Base-by-base conservation (phyloP, 1,284 basidiomycete species). In the Macrocystidia cucumis region DNA sequence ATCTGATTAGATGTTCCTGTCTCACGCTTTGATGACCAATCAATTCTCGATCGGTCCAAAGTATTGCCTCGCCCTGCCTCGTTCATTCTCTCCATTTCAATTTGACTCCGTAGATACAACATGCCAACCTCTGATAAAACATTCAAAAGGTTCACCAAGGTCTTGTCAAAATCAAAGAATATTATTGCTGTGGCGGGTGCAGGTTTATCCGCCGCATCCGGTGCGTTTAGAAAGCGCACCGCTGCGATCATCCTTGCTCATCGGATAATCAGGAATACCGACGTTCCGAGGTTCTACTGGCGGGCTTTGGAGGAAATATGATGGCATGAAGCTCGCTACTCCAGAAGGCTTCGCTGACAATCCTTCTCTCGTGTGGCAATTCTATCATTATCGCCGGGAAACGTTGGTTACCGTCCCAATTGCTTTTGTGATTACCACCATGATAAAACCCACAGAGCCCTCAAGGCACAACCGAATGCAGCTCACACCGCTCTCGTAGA, bases 341-440 rank as follows among this genome's bases (percentile, higher is more conserved):
- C 73, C 72, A 2, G 59, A 66, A 44, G 77, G 71, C 1, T 83
- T 82, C 53, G 29, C 41, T 2, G 47, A 52, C 11, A 65, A 74
- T 41, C 78, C 76, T 0, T 69, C 65, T 17, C 55, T 64, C 1
- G 71, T 75, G 1, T 82, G 79, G 79, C 75, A 81, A 44, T 81
- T 83, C 53, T 81, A 82, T 51, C 77, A 82, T 51, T 72, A 74
- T 43, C 65, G 77, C 5, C 57, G 78, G 39, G 69, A 77, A 52
- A 60, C 52, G 74, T 78, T 46, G 24, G 58, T n/a, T 54, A 12
- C 34, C 35, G 22, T 37, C 17, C 20, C 23, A 13, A 14, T 32
- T 29, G 5, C 8, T 24, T 14, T 9, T 41, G 9, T 18, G 8
- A 25, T 25, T 12, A 25, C 23, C 8, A 25, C 12, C 8, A 25